phyloP scores from a whole-genome alignment of 805 yeast species.

The Naumovozyma castellii region DNA sequence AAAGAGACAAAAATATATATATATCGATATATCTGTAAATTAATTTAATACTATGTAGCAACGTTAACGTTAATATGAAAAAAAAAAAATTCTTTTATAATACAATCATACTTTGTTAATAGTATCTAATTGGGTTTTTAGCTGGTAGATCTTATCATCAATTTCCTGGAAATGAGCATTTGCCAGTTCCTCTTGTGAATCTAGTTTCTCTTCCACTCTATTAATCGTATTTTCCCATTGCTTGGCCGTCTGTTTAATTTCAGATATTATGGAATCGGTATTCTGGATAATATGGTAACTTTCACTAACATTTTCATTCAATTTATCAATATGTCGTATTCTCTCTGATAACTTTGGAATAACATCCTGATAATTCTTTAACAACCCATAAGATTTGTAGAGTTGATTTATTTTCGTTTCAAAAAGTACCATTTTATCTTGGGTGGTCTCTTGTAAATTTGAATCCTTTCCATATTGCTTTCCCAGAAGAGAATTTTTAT shows the following conservation, averaged over 20 bases:
- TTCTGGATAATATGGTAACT: constrained; percentile 12
- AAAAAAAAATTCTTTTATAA: neutral
- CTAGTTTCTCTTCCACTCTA: constrained; percentile 12
- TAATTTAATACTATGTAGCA: no score
- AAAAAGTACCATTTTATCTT: constrained; percentile 12
- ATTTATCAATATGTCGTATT: constrained; percentile 17
- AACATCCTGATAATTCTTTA: constrained; percentile 12
- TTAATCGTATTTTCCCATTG: constrained; percentile 23
- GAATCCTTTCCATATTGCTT: constrained; percentile 8
- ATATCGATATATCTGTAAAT: neutral
- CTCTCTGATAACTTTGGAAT: constrained; percentile 24
- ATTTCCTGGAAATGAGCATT: neutral
- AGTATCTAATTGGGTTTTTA: neutral
- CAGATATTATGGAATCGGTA: constrained; percentile 12
- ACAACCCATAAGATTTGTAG: constrained; percentile 13
- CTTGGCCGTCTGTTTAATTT: constrained; percentile 17
- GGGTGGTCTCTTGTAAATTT: constrained; percentile 5
- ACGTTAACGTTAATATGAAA: no score
- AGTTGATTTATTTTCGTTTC: constrained; percentile 17
- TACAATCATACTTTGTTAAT: no score
- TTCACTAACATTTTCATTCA: constrained; percentile 15
- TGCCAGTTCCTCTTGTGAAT: constrained; percentile 4
- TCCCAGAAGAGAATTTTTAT: constrained; percentile 19
- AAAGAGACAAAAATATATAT: no score
- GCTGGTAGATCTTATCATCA: neutral